Percentiles rank a stretch among this genome's conserved stretches.
Conservation (phyloP, 78 protist species). For the Planoprotostelium fungivorum region DNA sequence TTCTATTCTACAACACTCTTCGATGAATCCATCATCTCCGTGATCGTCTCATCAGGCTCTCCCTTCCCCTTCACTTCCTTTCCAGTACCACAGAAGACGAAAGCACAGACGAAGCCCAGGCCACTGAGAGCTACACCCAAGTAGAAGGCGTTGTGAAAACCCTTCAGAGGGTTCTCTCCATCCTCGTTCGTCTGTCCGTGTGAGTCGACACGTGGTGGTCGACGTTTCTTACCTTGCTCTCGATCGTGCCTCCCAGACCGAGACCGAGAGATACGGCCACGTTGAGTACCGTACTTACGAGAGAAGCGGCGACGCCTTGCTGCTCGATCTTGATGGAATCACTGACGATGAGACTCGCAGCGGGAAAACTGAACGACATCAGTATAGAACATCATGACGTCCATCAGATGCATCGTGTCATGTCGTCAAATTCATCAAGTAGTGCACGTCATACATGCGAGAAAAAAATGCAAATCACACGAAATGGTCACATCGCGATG, state of each 20-base stretch:
- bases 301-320: not conserved
- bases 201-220: not conserved
- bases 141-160: not conserved
- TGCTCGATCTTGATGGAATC: not conserved
- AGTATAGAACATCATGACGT: too few relatives aligned
- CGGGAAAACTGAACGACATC: not conserved
- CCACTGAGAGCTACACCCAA: not conserved
- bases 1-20: too few relatives aligned
- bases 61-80: not conserved
- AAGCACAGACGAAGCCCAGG: not conserved
- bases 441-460: too few relatives aligned
- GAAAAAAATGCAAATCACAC: too few relatives aligned
- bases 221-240: not conserved
- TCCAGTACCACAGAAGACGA: not conserved
- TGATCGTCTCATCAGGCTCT: too few relatives aligned
- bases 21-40: too few relatives aligned
- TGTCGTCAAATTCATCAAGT: too few relatives aligned
- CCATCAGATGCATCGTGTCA: too few relatives aligned
- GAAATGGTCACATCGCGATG: too few relatives aligned
- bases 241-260: not conserved
- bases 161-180: not conserved
- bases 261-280: not conserved
- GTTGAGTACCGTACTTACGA: not conserved
- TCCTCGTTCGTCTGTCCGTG: not conserved
- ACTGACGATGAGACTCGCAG: not conserved